Evolutionary conservation across 2,329 filamentous ascomycete genomes (phyloP).

Genomic region (Aspergillus awamori): DNA sequence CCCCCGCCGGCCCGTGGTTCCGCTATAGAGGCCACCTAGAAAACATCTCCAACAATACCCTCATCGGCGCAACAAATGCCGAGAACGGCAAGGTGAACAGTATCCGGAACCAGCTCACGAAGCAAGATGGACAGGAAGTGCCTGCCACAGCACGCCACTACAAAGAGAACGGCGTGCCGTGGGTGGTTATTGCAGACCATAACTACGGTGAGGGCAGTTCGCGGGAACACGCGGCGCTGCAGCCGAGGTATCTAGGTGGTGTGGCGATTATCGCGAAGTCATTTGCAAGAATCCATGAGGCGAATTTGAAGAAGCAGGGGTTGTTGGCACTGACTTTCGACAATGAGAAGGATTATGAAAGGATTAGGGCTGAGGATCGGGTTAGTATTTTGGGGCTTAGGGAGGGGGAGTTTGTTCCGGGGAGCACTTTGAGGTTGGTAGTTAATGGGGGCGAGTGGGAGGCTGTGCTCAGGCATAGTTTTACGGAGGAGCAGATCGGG

Average conservation of each 20-base stretch:
- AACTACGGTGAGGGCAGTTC: constrained; percentile 2
- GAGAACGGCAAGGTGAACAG: neutral
- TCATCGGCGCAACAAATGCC: neutral
- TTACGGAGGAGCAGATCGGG: constrained; percentile 1
- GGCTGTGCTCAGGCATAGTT: neutral
- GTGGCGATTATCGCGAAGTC: neutral
- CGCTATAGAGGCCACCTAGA: constrained; percentile 1
- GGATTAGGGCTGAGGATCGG: neutral
- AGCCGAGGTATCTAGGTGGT: constrained; percentile 2
- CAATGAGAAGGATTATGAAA: neutral
- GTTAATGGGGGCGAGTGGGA: neutral
- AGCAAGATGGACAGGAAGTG: neutral
- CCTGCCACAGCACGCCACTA: neutral
- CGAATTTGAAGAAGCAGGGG: constrained; percentile 1
- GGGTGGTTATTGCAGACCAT: constrained; percentile 1
- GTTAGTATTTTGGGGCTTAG: neutral
- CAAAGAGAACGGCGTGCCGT: neutral
- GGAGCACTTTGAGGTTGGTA: neutral
- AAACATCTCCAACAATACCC: constrained; percentile 6
- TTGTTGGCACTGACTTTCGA: neutral
- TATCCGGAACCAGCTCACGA: neutral
- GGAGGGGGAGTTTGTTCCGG: neutral
- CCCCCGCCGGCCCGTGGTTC: constrained; percentile 2
- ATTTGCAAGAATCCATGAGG: neutral
- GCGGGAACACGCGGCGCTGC: constrained; percentile 4